Percentiles rank a stretch among this genome's conserved stretches.
These are phyloP conservation scores for Millerozyma acaciae DNA, from an alignment of 805 yeast species.

Conservation along the genomic window DNA sequence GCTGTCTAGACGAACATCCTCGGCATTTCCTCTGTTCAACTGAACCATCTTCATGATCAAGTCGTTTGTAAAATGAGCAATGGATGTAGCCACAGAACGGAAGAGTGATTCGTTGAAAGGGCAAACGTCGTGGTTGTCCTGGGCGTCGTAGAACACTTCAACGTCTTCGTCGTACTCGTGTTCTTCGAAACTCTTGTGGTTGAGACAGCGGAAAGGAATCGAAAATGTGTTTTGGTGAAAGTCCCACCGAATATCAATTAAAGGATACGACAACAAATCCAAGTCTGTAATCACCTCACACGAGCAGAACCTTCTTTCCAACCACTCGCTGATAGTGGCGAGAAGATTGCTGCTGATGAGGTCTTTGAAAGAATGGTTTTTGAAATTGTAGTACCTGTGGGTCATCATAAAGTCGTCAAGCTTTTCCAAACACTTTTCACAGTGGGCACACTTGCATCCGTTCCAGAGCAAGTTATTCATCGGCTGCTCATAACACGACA, in stretches of 20 bases:
- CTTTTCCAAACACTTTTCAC: slow-evolving; percentile 45
- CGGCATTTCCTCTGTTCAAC: slow-evolving; percentile 41
- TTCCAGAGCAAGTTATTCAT: slow-evolving; percentile 74
- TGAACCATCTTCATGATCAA: slow-evolving; percentile 28
- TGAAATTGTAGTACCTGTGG: slow-evolving; percentile 55
- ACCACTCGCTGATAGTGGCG: slow-evolving; percentile 45
- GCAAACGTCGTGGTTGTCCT: slow-evolving; percentile 11
- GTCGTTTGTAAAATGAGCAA: slow-evolving; percentile 34
- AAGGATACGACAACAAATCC: slow-evolving; percentile 12
- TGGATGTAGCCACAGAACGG: slow-evolving; percentile 14
- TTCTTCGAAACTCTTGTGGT: slow-evolving; percentile 29
- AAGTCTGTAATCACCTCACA: slow-evolving; percentile 11
- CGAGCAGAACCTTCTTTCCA: slow-evolving; percentile 30
- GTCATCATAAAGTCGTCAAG: slow-evolving; percentile 60
- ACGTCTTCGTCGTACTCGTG: slow-evolving; percentile 35
- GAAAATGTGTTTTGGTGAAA: slow-evolving; percentile 23
- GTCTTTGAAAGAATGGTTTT: slow-evolving; percentile 50
- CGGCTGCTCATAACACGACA: slow-evolving; percentile 66
- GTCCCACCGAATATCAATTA: slow-evolving; percentile 27
- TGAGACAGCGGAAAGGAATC: slow-evolving; percentile 33
- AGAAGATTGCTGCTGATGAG: slow-evolving; percentile 56
- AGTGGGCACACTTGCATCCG: slow-evolving; percentile 64
- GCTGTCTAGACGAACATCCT: slow-evolving; percentile 23
- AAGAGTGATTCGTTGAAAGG: slow-evolving; percentile 8
- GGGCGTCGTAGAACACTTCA: slow-evolving; percentile 15